A percentile compares a stretch with the other conserved stretches of the same genome.
phyloP scores from a whole-genome alignment of 371 early-diverging fungal species.

The Mucor irregularis region DNA sequence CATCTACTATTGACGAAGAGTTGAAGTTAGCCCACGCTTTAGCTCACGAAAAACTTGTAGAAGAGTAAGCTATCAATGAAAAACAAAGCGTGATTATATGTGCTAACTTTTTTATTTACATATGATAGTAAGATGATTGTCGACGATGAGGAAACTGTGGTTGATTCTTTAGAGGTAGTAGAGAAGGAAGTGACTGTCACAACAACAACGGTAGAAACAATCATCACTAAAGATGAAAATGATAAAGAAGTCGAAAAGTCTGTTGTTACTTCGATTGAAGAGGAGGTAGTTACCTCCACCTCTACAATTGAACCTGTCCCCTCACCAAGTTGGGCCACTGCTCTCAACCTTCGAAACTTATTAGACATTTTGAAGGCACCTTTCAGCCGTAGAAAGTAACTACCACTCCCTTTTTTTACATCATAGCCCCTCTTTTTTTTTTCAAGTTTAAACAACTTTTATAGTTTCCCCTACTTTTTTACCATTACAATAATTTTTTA shows the following conservation, averaged over 20 bases:
- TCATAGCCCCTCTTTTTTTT: too few relatives aligned
- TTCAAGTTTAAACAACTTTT: too few relatives aligned
- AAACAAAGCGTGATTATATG: background rate
- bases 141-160: background rate
- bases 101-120: background rate
- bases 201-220: background rate
- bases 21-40: conserved; percentile 2
- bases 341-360: conserved; percentile 12
- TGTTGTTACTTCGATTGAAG: background rate
- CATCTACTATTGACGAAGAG: background rate
- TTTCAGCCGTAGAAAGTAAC: conserved; percentile 10
- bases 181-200: background rate
- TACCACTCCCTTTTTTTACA: too few relatives aligned
- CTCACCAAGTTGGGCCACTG: conserved; percentile 8
- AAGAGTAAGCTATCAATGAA: conserved; percentile 1
- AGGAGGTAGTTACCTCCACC: background rate
- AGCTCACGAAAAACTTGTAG: conserved; percentile 2
- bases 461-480: too few relatives aligned
- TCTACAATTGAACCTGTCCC: background rate
- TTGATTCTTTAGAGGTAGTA: conserved; percentile 4
- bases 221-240: background rate
- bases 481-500: too few relatives aligned
- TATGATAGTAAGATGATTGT: background rate
- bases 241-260: background rate
- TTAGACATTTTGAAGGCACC: conserved; percentile 20